Evolutionary conservation across 1,139 yeast species (phyloP).

Genomic region (Magnusiomyces ingens): DNA sequence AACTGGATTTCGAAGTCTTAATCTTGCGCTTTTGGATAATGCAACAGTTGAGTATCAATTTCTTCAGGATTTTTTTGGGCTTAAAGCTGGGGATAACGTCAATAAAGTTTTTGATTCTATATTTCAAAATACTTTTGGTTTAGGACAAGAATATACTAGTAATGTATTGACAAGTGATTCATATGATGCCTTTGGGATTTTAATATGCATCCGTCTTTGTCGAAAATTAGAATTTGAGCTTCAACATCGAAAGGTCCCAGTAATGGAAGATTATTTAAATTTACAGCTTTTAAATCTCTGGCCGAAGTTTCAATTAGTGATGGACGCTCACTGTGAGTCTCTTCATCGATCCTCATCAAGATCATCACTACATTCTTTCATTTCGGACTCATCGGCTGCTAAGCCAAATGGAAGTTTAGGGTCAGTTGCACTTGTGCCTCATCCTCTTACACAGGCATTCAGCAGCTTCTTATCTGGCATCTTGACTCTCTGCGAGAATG

Average conservation of each 20-base stretch:
- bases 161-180: constrained; percentile 42
- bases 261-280: constrained; percentile 67
- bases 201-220: constrained; percentile 67
- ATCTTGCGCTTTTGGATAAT: constrained; percentile 69
- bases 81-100: constrained; percentile 39
- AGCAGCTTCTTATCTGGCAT: constrained; percentile 70
- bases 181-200: constrained; percentile 70
- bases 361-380: constrained; percentile 22
- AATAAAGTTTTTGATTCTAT: constrained; percentile 42
- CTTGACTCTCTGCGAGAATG: constrained; percentile 42
- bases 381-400: constrained; percentile 21
- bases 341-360: constrained; percentile 41
- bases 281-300: constrained; percentile 59
- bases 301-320: constrained; percentile 76
- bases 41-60: constrained; percentile 72
- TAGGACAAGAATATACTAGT: constrained; percentile 43
- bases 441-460: constrained; percentile 71
- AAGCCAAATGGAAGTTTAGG: constrained; percentile 20
- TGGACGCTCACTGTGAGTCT: constrained; percentile 71
- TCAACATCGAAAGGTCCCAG: constrained; percentile 61
- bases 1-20: constrained; percentile 65
- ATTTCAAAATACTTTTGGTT: constrained; percentile 46
- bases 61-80: constrained; percentile 60
- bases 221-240: constrained; percentile 59
- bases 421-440: constrained; percentile 43